These are phyloP conservation scores for Penicillium janthinellum DNA, from an alignment of 2,329 filamentous ascomycete genomes.

Conservation along the genomic window DNA sequence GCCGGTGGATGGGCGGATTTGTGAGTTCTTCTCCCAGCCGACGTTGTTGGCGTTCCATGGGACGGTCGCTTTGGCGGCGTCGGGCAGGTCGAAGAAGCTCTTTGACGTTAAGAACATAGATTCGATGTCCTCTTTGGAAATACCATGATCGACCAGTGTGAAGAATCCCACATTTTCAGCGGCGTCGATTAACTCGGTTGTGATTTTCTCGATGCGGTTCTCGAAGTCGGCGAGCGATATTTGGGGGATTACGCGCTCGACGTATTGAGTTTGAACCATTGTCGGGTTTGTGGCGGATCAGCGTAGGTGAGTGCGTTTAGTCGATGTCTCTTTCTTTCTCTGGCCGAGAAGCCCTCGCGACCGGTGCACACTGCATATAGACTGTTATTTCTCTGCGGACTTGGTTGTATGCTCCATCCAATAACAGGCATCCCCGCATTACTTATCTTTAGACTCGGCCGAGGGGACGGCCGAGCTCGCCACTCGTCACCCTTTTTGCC, in stretches of 20 bases:
- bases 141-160: conserved; percentile 58
- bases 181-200: conserved; percentile 53
- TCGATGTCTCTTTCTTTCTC: background rate
- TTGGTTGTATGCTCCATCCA: background rate
- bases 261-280: conserved; percentile 41
- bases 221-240: conserved; percentile 60
- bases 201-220: conserved; percentile 56
- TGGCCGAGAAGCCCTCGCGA: background rate
- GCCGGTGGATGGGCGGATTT: conserved; percentile 63
- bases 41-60: conserved; percentile 59
- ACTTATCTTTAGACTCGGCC: conserved; percentile 6
- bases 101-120: conserved; percentile 54
- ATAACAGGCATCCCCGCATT: background rate
- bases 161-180: conserved; percentile 65
- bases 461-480: conserved; percentile 6
- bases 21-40: conserved; percentile 63
- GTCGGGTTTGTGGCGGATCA: background rate
- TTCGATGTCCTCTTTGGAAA: conserved; percentile 53
- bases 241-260: conserved; percentile 49
- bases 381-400: background rate
- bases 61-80: conserved; percentile 55
- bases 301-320: background rate
- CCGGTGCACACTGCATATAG: background rate
- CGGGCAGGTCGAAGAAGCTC: conserved; percentile 57
- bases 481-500: background rate